These are phyloP conservation scores for Camelina hispida DNA, from an alignment of 345 rosid genomes.

Conservation along the genomic window DNA sequence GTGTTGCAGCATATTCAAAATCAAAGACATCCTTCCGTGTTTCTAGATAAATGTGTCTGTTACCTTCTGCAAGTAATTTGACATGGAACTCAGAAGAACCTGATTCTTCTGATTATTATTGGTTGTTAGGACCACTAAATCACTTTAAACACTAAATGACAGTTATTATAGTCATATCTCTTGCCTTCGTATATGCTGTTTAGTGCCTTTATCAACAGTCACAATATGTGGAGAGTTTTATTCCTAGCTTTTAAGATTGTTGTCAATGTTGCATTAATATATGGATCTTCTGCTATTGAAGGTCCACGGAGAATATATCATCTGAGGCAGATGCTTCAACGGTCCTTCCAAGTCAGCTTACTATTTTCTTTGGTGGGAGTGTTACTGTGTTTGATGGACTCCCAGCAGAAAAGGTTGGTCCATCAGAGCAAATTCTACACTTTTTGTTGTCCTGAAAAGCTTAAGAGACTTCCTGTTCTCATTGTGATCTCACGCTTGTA, in stretches of 20 bases:
- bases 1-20: too few relatives aligned
- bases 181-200: neutral
- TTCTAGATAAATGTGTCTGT: too few relatives aligned
- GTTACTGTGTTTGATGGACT: constrained; percentile 73
- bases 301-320: constrained; percentile 44
- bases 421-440: constrained; percentile 5
- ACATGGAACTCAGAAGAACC: neutral
- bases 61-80: neutral
- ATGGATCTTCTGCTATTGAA: constrained; percentile 31
- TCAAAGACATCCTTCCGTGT: too few relatives aligned
- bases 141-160: neutral
- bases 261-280: constrained; percentile 5
- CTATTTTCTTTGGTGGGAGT: constrained; percentile 80
- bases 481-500: constrained; percentile 35
- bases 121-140: neutral
- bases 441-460: neutral
- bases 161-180: neutral
- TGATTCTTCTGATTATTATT: too few relatives aligned
- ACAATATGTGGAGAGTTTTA: neutral
- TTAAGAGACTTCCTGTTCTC: neutral
- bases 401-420: constrained; percentile 70
- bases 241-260: neutral
- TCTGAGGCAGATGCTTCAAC: constrained; percentile 46
- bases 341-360: constrained; percentile 62
- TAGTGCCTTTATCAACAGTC: neutral